Evolutionary conservation across 2,329 filamentous ascomycete species (phyloP).

Genomic region (Fusarium sulawesiense): DNA sequence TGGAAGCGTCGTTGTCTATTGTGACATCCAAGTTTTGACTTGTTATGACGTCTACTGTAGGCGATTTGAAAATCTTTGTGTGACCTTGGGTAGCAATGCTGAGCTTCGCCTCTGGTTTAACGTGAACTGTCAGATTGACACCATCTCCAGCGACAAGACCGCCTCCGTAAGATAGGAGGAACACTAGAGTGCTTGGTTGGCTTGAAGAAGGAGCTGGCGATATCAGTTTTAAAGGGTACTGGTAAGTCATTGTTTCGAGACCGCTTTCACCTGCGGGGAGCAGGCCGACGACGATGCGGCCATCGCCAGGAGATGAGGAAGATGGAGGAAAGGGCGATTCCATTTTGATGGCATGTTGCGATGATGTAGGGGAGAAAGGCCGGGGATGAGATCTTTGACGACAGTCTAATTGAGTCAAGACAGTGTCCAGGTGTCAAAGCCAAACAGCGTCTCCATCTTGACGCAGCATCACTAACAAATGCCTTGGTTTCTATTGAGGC

Average conservation of each 20-base stretch:
- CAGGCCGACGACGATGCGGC: slow-evolving; percentile 77
- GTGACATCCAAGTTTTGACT: slow-evolving; percentile 66
- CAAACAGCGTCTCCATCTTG: slow-evolving; percentile 27
- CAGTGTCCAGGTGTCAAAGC: slow-evolving; percentile 3
- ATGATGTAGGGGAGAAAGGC: slow-evolving; percentile 6
- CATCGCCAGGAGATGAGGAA: slow-evolving; percentile 79
- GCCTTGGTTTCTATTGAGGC: slow-evolving; percentile 18
- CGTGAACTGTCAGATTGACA: slow-evolving; percentile 76
- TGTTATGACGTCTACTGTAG: slow-evolving; percentile 65
- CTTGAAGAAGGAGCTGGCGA: slow-evolving; percentile 76
- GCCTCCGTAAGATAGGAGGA: slow-evolving; percentile 93
- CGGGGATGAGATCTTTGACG: not conserved
- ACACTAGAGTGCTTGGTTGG: slow-evolving; percentile 79
- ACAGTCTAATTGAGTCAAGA: slow-evolving; percentile 3
- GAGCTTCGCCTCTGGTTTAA: slow-evolving; percentile 74
- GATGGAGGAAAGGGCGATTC: slow-evolving; percentile 81
- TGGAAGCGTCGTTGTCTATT: slow-evolving; percentile 62
- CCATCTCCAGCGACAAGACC: slow-evolving; percentile 90
- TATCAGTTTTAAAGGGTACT: slow-evolving; percentile 95
- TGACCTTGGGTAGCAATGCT: slow-evolving; percentile 79
- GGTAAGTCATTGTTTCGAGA: slow-evolving; percentile 81
- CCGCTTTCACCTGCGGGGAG: slow-evolving; percentile 78
- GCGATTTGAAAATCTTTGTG: slow-evolving; percentile 94
- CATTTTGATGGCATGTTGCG: slow-evolving; percentile 52
- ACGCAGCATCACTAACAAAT: slow-evolving; percentile 26